Evolutionary conservation across 2,329 filamentous ascomycete genomes (phyloP).

Genomic region (Aspergillus intermedius): DNA sequence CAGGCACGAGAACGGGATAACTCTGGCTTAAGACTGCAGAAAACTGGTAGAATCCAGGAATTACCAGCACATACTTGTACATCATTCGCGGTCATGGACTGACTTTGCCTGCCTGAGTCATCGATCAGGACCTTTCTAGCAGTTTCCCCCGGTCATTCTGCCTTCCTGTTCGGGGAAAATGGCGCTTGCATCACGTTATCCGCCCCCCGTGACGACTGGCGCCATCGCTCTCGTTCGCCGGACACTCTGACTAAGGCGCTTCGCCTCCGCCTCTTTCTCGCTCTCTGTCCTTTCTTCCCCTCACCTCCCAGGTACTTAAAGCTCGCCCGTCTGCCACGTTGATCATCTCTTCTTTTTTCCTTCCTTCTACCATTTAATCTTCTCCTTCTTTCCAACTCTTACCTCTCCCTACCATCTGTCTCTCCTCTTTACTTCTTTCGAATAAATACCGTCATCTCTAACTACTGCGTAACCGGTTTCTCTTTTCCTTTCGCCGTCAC

Average conservation of each 20-base stretch:
- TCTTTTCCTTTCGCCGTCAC: slow-evolving; percentile 31
- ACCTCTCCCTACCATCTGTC: slow-evolving; percentile 1
- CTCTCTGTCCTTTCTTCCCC: slow-evolving; percentile 18
- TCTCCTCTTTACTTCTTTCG: slow-evolving; percentile 8
- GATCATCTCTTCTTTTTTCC: slow-evolving; percentile 16
- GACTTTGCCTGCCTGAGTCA: background rate
- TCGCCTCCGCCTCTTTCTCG: slow-evolving; percentile 14
- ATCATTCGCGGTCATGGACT: background rate
- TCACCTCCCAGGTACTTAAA: slow-evolving; percentile 13
- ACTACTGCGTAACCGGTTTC: slow-evolving; percentile 6
- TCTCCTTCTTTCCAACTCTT: slow-evolving; percentile 10
- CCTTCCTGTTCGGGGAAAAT: background rate
- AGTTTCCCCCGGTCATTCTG: slow-evolving; percentile 9
- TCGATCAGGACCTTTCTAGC: slow-evolving; percentile 10
- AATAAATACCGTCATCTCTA: slow-evolving; percentile 13
- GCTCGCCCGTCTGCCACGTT: background rate
- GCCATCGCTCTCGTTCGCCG: background rate
- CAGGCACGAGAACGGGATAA: background rate
- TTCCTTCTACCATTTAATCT: slow-evolving; percentile 13
- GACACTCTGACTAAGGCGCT: slow-evolving; percentile 21
- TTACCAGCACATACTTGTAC: background rate
- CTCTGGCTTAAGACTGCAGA: background rate
- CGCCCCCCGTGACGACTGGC: slow-evolving; percentile 23
- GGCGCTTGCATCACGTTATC: slow-evolving; percentile 18
- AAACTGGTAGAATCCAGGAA: background rate